A percentile compares a stretch with the other conserved stretches of the same genome.
phyloP scores from a whole-genome alignment of 495 filamentous ascomycete species.

The Paragyromitra xinjiangensis region DNA sequence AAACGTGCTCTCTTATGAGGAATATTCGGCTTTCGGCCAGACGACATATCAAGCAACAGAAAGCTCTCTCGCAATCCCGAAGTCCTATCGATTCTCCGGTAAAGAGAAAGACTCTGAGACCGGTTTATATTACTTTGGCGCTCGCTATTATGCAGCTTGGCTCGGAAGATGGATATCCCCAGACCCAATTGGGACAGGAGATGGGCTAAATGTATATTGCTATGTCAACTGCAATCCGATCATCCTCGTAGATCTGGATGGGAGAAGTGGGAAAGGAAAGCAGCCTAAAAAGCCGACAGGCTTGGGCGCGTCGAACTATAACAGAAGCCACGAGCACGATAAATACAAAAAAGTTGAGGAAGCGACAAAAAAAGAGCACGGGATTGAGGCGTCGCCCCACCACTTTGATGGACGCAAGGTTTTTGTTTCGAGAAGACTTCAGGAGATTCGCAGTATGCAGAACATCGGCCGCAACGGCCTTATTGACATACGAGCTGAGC shows the following conservation, averaged over 20 bases:
- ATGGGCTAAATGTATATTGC: constrained; percentile 56
- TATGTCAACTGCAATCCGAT: constrained; percentile 44
- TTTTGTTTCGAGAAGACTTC: too few species aligned
- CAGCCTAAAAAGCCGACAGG: too few species aligned
- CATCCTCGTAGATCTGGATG: not conserved
- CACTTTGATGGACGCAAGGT: too few species aligned
- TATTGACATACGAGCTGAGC: too few species aligned
- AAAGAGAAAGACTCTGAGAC: constrained; percentile 58
- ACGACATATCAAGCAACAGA: constrained; percentile 48
- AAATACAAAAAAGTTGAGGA: too few species aligned
- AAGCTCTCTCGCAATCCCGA: constrained; percentile 27
- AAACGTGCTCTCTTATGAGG: constrained; percentile 58
- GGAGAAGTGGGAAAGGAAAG: not conserved
- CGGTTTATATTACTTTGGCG: constrained; percentile 57
- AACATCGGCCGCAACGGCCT: too few species aligned
- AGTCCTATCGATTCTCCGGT: constrained; percentile 55
- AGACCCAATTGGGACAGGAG: constrained; percentile 56
- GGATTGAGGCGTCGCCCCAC: too few species aligned
- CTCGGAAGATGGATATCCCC: constrained; percentile 58
- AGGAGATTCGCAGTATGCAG: too few species aligned
- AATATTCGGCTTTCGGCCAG: constrained; percentile 59
- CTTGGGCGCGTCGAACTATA: too few species aligned
- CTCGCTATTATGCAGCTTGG: constrained; percentile 57
- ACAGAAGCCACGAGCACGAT: too few species aligned
- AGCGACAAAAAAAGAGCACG: too few species aligned